Percentiles rank a stretch among this genome's conserved stretches.
phyloP scores from a whole-genome alignment of 2,329 filamentous ascomycete genomes.

The Didymella keratinophila region DNA sequence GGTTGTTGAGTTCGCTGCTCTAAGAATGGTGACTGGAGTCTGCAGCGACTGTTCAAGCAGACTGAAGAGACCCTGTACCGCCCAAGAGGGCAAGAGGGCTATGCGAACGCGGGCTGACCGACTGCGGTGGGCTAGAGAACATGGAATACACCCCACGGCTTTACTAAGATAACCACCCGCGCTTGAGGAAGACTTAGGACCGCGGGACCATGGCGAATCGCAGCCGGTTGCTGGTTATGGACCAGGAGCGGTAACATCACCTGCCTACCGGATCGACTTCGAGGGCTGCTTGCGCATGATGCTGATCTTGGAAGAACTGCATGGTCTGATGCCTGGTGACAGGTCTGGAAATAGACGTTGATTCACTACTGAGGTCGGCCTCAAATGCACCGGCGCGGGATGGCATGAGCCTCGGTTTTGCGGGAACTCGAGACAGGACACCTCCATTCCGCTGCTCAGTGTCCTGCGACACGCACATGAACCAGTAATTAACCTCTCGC shows the following conservation, averaged over 20 bases:
- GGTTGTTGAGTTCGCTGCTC: neutral
- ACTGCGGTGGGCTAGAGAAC: constrained; percentile 13
- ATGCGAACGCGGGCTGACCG: constrained; percentile 20
- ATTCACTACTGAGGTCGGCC: constrained; percentile 12
- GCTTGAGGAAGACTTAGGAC: constrained; percentile 1
- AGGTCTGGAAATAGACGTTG: neutral
- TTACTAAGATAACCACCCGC: constrained; percentile 25
- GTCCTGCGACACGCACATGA: constrained; percentile 2
- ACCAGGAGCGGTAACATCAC: neutral
- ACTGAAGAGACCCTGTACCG: constrained; percentile 9
- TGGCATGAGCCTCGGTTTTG: constrained; percentile 9
- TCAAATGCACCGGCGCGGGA: constrained; percentile 17
- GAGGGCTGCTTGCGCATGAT: constrained; percentile 7
- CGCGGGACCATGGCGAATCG: constrained; percentile 5
- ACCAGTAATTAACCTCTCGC: constrained; percentile 1
- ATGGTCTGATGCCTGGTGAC: neutral
- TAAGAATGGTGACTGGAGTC: neutral
- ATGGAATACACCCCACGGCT: constrained; percentile 21
- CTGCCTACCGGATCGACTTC: constrained; percentile 3
- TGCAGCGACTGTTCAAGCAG: constrained; percentile 8
- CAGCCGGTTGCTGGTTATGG: neutral
- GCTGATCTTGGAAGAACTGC: neutral
- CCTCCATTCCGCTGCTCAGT: constrained; percentile 2
- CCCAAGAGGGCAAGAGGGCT: constrained; percentile 18
- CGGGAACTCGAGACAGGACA: constrained; percentile 4